Conservation (phyloP, 805 yeast genomes). For the Ogataea kodamae region DNA sequence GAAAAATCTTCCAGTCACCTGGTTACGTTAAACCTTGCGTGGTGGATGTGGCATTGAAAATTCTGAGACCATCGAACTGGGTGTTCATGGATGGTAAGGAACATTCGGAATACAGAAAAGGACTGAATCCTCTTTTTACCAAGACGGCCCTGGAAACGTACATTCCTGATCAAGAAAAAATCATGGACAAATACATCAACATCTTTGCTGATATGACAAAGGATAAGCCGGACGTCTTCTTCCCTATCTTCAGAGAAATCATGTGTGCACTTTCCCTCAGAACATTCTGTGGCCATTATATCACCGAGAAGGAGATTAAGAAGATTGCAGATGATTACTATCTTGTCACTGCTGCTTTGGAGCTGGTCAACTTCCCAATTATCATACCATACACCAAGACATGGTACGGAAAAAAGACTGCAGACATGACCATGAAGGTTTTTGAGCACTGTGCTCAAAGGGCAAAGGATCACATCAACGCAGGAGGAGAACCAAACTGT, state of each 20-base stretch:
- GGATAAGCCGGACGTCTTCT: slow-evolving; percentile 67
- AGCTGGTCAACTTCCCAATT: slow-evolving; percentile 95
- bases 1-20: slow-evolving; percentile 83
- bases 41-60: slow-evolving; percentile 94
- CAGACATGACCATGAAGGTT: slow-evolving; percentile 90
- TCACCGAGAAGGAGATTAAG: slow-evolving; percentile 86
- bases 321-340: slow-evolving; percentile 89
- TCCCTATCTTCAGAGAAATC: slow-evolving; percentile 93
- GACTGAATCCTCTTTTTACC: slow-evolving; percentile 86
- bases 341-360: slow-evolving; percentile 91
- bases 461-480: slow-evolving; percentile 77
- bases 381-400: slow-evolving; percentile 94
- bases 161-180: slow-evolving; percentile 77
- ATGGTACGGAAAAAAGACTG: slow-evolving; percentile 94
- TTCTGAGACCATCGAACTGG: slow-evolving; percentile 95
- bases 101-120: slow-evolving; percentile 88
- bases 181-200: slow-evolving; percentile 79
- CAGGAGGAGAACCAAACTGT: slow-evolving; percentile 78
- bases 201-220: slow-evolving; percentile 55
- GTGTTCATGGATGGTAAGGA: slow-evolving; percentile 95
- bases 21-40: slow-evolving; percentile 94
- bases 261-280: slow-evolving; percentile 91
- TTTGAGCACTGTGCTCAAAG: slow-evolving; percentile 84
- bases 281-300: slow-evolving; percentile 94
- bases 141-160: slow-evolving; percentile 78